These are phyloP conservation scores for Camellia japonica DNA, from an alignment of 148 eudicot species.

Conservation along the genomic window DNA sequence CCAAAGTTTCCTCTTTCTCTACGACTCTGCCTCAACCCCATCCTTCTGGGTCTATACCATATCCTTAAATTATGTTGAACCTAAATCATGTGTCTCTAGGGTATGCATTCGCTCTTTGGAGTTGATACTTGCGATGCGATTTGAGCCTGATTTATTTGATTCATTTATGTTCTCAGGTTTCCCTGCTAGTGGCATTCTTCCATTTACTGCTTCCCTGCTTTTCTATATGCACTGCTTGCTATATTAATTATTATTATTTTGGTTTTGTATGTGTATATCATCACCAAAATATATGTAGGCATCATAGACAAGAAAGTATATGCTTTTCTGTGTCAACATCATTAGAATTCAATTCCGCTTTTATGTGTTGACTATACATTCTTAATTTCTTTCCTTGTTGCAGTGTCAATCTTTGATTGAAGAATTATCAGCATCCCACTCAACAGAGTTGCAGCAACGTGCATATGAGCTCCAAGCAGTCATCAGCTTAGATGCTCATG, in stretches of 20 bases:
- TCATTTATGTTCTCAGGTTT: background rate
- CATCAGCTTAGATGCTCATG: constrained; percentile 56
- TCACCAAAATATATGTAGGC: background rate
- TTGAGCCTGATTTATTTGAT: background rate
- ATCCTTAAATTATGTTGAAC: background rate
- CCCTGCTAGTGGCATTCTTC: background rate
- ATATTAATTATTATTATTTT: no score
- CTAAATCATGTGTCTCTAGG: background rate
- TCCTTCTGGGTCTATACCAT: background rate
- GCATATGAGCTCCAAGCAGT: constrained; percentile 93
- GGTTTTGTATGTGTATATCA: background rate
- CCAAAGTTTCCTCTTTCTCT: background rate
- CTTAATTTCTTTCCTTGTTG: constrained; percentile 23
- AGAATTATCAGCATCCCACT: constrained; percentile 84
- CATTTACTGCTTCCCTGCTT: background rate
- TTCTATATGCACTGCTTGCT: background rate
- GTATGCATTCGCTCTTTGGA: background rate
- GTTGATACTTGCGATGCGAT: background rate
- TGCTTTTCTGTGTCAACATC: constrained; percentile 1
- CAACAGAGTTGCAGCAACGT: constrained; percentile 98
- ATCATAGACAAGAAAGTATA: background rate
- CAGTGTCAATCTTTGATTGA: constrained; percentile 96
- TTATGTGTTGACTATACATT: background rate
- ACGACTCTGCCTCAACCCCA: background rate
- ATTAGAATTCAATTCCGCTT: background rate